Evolutionary conservation across 2,329 filamentous ascomycete genomes (phyloP), one percentile per base, ranked within the genome.

Genomic region (Talaromyces sp.): DNA sequence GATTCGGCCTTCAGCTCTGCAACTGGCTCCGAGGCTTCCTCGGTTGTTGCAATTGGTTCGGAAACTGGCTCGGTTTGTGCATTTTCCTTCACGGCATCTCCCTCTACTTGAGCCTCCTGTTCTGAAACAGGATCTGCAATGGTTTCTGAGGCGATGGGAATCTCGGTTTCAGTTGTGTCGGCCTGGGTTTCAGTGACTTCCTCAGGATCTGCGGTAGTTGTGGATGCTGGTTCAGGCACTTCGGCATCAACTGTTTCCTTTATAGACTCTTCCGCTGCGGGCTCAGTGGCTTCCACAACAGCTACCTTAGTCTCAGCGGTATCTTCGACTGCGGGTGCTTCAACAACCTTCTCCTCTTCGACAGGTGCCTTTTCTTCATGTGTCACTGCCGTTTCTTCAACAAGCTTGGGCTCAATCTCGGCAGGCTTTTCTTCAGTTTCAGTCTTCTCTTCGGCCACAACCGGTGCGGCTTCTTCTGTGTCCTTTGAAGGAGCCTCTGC

Each of bases 401-500:
- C 52, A 27, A 31, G 8, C 27, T 59, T 16, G 33, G 50, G 5
- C 59, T 62, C 41, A 39, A 22, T 39, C 43, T 63, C 50, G 11
- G 24, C 64, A 45, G 61, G n/a, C 14, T 63, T n/a, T 8, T 43
- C 47, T 50, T 47, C 54, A 13, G 45, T 49, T 9, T n/a, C 54
- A 13, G 39, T 39, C 8, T 60, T 24, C 45, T 61, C 56, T 31
- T 52, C 65, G 33, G 14, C 62, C 39, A 49, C 62, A 49, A 43
- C 62, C 31, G 62, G 62, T 47, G 43, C 33, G 52, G 62, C 47
- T 60, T 35, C 52, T 49, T 50, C 62, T 24, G 35, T 31, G 13
- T 35, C 35, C 16, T 50, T 52, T n/a, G 24, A 47, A 35, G 41
- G 50, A 31, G 41, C 43, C 19, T 64, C 54, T n/a, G 31, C 33